phyloP scores from a whole-genome alignment of 805 yeast genomes.

The Priceomyces haplophilus region DNA sequence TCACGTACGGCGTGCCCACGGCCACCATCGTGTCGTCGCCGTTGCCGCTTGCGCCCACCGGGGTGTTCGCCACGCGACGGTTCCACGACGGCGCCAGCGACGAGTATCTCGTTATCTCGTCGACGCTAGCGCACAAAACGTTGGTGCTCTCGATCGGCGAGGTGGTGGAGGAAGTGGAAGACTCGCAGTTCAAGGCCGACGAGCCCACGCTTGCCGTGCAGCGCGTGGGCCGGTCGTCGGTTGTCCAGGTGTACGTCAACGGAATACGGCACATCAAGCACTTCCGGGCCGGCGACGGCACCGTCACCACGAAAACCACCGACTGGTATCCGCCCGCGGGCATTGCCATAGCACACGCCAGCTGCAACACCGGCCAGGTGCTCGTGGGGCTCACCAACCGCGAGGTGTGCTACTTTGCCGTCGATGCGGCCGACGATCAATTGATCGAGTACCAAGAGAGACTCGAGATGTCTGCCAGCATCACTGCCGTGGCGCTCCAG shows the following conservation, averaged over 20 bases:
- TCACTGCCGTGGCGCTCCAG: slow-evolving; percentile 48
- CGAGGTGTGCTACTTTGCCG: slow-evolving; percentile 80
- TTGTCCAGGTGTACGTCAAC: slow-evolving; percentile 69
- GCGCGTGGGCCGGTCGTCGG: slow-evolving; percentile 59
- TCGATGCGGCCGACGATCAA: slow-evolving; percentile 54
- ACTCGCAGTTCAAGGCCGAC: slow-evolving; percentile 55
- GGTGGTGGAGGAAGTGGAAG: slow-evolving; percentile 69
- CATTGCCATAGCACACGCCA: slow-evolving; percentile 54
- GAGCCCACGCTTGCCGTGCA: slow-evolving; percentile 66
- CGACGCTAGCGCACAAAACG: slow-evolving; percentile 57
- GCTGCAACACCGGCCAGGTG: slow-evolving; percentile 66
- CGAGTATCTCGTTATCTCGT: slow-evolving; percentile 61
- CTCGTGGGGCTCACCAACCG: slow-evolving; percentile 68
- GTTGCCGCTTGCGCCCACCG: slow-evolving; percentile 59
- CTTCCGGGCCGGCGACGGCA: slow-evolving; percentile 7
- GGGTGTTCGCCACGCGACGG: slow-evolving; percentile 62
- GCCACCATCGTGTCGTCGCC: slow-evolving; percentile 70
- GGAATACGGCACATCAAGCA: slow-evolving; percentile 59
- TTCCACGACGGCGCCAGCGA: slow-evolving; percentile 47
- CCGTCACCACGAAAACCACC: slow-evolving; percentile 28
- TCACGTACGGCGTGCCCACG: slow-evolving; percentile 58
- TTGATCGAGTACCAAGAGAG: slow-evolving; percentile 69
- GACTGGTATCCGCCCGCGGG: slow-evolving; percentile 89
- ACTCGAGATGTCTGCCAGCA: slow-evolving; percentile 48
- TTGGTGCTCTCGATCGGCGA: slow-evolving; percentile 76